Evolutionary conservation across 495 filamentous ascomycete genomes (phyloP).

Genomic region (Aspergillus biplanus): DNA sequence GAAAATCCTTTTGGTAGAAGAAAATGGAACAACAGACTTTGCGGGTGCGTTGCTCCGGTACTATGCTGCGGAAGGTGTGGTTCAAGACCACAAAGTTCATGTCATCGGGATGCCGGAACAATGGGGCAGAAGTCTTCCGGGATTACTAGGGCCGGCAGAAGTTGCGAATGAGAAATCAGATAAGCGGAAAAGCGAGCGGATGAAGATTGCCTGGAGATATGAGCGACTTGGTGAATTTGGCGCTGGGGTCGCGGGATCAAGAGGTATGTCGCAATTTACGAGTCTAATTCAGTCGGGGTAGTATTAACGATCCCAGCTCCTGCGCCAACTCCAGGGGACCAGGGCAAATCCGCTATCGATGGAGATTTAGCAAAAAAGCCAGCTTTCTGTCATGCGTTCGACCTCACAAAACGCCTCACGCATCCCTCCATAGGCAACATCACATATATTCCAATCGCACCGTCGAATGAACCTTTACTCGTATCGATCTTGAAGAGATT

Average conservation of each 20-base stretch:
- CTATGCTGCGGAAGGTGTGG: conserved; percentile 90
- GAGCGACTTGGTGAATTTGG: conserved; percentile 77
- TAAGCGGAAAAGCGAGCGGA: conserved; percentile 64
- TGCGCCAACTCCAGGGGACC: conserved; percentile 29
- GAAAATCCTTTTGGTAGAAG: conserved; percentile 79
- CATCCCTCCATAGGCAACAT: conserved; percentile 60
- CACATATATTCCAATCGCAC: conserved; percentile 57
- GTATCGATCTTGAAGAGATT: conserved; percentile 64
- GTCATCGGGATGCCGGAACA: conserved; percentile 76
- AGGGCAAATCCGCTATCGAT: conserved; percentile 28
- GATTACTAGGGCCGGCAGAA: conserved; percentile 58
- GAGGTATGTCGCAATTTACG: conserved; percentile 46
- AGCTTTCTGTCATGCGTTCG: conserved; percentile 86
- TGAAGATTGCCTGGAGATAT: conserved; percentile 99
- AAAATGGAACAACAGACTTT: conserved; percentile 94
- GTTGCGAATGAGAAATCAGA: conserved; percentile 46
- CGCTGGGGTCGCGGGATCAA: conserved; percentile 52
- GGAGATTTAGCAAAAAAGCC: conserved; percentile 29
- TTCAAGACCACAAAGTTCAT: conserved; percentile 89
- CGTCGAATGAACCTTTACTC: conserved; percentile 63
- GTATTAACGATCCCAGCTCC: conserved; percentile 33
- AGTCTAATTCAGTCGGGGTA: neutral
- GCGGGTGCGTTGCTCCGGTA: conserved; percentile 81
- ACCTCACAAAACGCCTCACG: conserved; percentile 80
- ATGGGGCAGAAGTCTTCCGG: conserved; percentile 85